Percentiles rank a stretch among this genome's conserved stretches.
Evolutionary conservation across 345 rosid species (phyloP).

Genomic region (Moricandia moricandioides): DNA sequence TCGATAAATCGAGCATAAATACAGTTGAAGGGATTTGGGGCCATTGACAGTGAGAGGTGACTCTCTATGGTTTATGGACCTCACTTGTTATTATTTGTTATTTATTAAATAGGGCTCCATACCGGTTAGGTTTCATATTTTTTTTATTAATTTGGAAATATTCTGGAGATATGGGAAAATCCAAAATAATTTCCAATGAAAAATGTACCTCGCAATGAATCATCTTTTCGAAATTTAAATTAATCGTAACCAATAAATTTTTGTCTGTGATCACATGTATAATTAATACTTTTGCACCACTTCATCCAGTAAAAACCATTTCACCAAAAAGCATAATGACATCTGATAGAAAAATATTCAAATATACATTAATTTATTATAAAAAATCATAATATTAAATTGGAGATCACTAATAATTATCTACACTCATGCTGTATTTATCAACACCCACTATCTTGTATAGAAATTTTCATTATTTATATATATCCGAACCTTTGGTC

Average conservation of each 20-base stretch:
- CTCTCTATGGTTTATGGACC: conserved; percentile 14
- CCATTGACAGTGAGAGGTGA: conserved; percentile 16
- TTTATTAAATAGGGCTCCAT: not conserved
- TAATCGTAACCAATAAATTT: too few species aligned
- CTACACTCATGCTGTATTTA: conserved; percentile 1
- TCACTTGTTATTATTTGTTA: not conserved
- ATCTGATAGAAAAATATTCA: not conserved
- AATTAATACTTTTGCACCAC: too few species aligned
- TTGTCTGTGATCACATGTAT: too few species aligned
- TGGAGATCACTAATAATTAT: not conserved
- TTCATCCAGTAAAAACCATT: too few species aligned
- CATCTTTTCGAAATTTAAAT: too few species aligned
- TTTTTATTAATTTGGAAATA: too few species aligned
- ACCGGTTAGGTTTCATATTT: not conserved
- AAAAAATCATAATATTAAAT: not conserved
- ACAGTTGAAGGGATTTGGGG: not conserved
- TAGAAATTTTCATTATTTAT: not conserved
- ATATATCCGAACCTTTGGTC: not conserved
- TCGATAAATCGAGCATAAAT: not conserved
- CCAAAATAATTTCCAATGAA: too few species aligned
- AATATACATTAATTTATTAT: not conserved
- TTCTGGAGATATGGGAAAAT: too few species aligned
- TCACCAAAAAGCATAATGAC: too few species aligned
- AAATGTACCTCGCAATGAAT: too few species aligned
- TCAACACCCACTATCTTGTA: conserved; percentile 17